Evolutionary conservation across 2,329 filamentous ascomycete genomes (phyloP), one percentile per base, ranked within the genome.

Genomic region (Helotiales sp.): DNA sequence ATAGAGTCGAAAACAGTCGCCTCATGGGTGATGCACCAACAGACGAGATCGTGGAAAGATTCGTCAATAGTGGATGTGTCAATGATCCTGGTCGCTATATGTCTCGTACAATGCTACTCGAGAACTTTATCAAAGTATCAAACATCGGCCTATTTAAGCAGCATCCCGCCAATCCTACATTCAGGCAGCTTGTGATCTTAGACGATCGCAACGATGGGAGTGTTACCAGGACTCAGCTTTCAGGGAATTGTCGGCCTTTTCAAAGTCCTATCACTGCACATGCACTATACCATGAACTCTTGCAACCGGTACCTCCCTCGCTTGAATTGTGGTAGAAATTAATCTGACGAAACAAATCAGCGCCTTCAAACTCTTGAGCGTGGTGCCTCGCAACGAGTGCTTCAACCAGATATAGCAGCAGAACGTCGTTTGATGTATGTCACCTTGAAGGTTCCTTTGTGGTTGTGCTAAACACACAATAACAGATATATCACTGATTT

Each of bases 121-220:
- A 10, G 3, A 17, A 25, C 1, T 58, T 57, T 47, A n/a, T 56
- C 7, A 30, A 46, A 1, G 34, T 13, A 13, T 42, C 30, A 9
- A n/a, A 46, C 6, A 29, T 60, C 27, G 44, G 57, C 2, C 31
- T 34, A 5, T 34, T 34, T 12, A 10, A 12, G 12, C 31, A 34
- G 10, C 31, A 10, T 3, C 31, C 31, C 12, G 31, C 12, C n/a
- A 10, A 10, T 34, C 54, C 24, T 10, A 6, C 27, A 17, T 22
- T 15, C 19, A 29, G 55, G 38, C 38, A 19, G 3, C 54, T 12
- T 24, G 46, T 34, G 5, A 19, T 60, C 24, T 17, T 60, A 10
- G 58, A 60, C 17, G 58, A 60, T 29, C 54, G 58, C 8, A 60
- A 60, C 30, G 46, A 58, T 44, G 34, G 13, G 8, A 51, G 19